phyloP scores from a whole-genome alignment of 2,329 filamentous ascomycete species.

The Stachybotrys echinatus region DNA sequence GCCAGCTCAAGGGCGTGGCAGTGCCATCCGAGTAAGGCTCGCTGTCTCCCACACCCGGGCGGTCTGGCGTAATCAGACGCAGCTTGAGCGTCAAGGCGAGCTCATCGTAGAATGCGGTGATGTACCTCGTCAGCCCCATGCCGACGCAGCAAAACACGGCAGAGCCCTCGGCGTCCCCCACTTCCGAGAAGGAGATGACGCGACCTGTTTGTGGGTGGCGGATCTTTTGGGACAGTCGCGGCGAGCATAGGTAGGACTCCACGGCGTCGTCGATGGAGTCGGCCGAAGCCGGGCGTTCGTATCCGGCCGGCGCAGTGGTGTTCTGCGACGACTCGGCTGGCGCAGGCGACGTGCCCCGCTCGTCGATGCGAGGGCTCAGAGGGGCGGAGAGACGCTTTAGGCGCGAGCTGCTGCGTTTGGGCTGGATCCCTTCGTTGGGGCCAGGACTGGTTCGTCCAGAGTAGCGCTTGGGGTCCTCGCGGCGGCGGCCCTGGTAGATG shows the following conservation, averaged over 20 bases:
- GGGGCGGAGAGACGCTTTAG: constrained; percentile 53
- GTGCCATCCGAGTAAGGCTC: constrained; percentile 77
- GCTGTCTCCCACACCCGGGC: constrained; percentile 90
- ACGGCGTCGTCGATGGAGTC: constrained; percentile 90
- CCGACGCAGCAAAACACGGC: constrained; percentile 96
- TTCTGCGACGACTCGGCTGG: constrained; percentile 16
- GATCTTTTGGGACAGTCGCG: constrained; percentile 83
- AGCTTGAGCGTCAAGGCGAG: constrained; percentile 82
- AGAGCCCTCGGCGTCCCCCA: constrained; percentile 85
- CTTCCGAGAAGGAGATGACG: constrained; percentile 91
- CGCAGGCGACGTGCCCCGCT: constrained; percentile 26
- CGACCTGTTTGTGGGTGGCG: constrained; percentile 80
- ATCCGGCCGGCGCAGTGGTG: constrained; percentile 35
- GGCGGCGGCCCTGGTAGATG: constrained; percentile 54
- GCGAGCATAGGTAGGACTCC: constrained; percentile 74
- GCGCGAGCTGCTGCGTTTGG: constrained; percentile 52
- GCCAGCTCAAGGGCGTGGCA: constrained; percentile 87
- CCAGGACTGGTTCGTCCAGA: constrained; percentile 47
- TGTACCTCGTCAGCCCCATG: constrained; percentile 93
- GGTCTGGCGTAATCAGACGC: constrained; percentile 86
- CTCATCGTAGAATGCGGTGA: constrained; percentile 97
- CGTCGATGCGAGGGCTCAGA: constrained; percentile 29
- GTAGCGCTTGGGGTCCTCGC: constrained; percentile 44
- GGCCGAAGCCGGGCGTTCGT: constrained; percentile 70
- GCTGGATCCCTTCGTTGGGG: constrained; percentile 33